A percentile compares a stretch with the other conserved stretches of the same genome.
Conservation (phyloP, 106 monocot genomes). For the Xerophyta viscosa region DNA sequence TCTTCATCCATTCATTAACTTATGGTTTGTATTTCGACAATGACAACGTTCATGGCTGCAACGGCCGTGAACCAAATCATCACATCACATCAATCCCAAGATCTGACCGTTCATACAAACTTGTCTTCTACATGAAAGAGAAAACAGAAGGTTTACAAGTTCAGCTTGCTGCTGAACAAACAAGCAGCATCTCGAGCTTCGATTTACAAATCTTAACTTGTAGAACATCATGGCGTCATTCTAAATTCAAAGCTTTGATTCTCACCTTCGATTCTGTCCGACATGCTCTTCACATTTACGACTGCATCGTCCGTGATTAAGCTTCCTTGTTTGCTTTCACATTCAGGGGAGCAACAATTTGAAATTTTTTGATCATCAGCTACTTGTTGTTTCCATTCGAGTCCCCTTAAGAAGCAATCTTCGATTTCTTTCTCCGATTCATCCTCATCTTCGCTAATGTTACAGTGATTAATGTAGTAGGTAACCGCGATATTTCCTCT, state of each 20-base stretch:
- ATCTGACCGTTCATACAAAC: no score
- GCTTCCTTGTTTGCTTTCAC: conserved; percentile 7
- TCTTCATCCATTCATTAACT: no score
- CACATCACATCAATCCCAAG: no score
- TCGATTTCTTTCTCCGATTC: conserved; percentile 29
- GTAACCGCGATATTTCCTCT: background rate
- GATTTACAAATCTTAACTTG: background rate
- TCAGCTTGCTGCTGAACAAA: conserved; percentile 18
- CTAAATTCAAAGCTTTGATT: conserved; percentile 4
- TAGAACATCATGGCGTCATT: background rate
- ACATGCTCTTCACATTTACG: background rate
- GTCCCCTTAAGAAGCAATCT: conserved; percentile 42
- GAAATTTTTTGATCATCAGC: background rate
- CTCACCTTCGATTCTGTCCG: background rate
- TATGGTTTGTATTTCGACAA: no score
- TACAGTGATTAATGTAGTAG: conserved; percentile 4
- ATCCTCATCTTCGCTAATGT: conserved; percentile 25
- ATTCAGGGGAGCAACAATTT: conserved; percentile 4
- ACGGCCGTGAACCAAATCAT: no score
- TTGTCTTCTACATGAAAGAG: no score
- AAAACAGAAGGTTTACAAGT: no score
- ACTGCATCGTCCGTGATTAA: conserved; percentile 5
- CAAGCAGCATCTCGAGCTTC: background rate
- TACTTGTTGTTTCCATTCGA: conserved; percentile 27
- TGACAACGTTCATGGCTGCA: no score